Base-by-base conservation (phyloP, 495 filamentous ascomycete species). In the Penicillium silybi region DNA sequence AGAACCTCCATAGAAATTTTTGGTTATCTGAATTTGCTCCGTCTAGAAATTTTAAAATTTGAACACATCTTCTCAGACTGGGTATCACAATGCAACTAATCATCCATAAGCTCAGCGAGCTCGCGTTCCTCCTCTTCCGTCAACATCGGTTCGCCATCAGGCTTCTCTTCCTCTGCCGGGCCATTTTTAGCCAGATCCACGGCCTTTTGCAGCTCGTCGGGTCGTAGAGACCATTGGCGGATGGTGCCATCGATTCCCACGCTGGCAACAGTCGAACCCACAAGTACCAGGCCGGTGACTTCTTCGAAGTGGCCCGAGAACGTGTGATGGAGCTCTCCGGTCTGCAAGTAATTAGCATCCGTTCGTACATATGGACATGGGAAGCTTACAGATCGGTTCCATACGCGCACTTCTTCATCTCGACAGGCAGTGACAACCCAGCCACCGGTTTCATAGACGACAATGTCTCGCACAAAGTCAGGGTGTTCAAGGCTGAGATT, bases 291-390 rank as follows among this genome's bases (percentile, higher is more conserved):
- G 34, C 86, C 89, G 4, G 87, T 96, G 23, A 98, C 86, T 62
- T 97, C 93, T 57, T 97, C 90, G 64, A 82, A 97, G 66, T 98
- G 93, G 1, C 93, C 93, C 16, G 81, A 78, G 48, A 92, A 90
- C 2, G 80, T 79, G 61, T 88, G 86, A 57, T 87, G 77, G 41
- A 96, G 76, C 54, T 86, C 79, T 15, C 90, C 93, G 43, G 80
- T 88, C 58, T 78, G 50, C 5, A 39, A 19, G 32, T 1, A 25
- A 38, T 61, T 32, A 61, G 53, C 6, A 73, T 38, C 37, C 67
- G 62, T 54, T 32, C 29, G 52, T 17, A 15, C 32, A n/a, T 1
- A 0, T 13, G 1, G 9, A 18, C 17, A 9, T 23, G 7, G 8
- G n/a, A 32, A 47, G 70, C 77, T 52, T 64, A 82, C 80, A 37